Percentiles rank a stretch among this genome's conserved stretches.
Evolutionary conservation across 208 protist species (phyloP).

Genomic region (Leishmania mexicana): DNA sequence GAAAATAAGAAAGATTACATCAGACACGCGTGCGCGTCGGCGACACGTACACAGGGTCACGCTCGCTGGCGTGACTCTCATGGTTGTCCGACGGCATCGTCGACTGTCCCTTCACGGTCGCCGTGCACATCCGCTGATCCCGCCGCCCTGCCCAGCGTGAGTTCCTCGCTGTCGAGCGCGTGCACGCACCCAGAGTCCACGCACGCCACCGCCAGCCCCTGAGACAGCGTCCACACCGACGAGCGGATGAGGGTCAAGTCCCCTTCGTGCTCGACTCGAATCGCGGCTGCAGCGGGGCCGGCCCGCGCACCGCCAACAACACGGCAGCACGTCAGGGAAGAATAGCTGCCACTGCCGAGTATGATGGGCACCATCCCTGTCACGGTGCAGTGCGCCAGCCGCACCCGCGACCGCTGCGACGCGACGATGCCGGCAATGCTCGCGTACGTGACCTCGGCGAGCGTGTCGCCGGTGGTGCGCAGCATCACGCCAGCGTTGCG

Average conservation of each 20-base stretch:
- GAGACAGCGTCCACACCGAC: conserved; percentile 22
- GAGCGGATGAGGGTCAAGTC: conserved; percentile 1
- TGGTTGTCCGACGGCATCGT: not conserved
- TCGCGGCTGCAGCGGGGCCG: not conserved
- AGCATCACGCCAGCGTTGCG: conserved; percentile 21
- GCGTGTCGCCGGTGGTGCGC: conserved; percentile 6
- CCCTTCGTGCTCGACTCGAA: not conserved
- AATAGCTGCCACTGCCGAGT: conserved; percentile 4
- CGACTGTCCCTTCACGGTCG: not conserved
- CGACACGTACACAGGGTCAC: not conserved
- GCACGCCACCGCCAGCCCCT: conserved; percentile 9
- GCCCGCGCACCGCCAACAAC: not conserved
- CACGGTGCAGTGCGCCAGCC: conserved; percentile 16
- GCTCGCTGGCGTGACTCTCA: not conserved
- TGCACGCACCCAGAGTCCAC: not conserved
- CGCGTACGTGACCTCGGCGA: conserved; percentile 11
- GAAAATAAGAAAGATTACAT: not conserved
- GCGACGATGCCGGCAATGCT: conserved; percentile 10
- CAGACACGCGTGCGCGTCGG: not conserved
- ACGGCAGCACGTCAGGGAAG: conserved; percentile 13
- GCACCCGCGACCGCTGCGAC: not conserved
- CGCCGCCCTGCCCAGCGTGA: not conserved
- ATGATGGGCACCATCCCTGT: not conserved
- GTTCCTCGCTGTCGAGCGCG: conserved; percentile 6
- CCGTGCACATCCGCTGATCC: not conserved